These are phyloP conservation scores for Epichloe elymi DNA, from an alignment of 2,329 filamentous ascomycete species.

Conservation along the genomic window DNA sequence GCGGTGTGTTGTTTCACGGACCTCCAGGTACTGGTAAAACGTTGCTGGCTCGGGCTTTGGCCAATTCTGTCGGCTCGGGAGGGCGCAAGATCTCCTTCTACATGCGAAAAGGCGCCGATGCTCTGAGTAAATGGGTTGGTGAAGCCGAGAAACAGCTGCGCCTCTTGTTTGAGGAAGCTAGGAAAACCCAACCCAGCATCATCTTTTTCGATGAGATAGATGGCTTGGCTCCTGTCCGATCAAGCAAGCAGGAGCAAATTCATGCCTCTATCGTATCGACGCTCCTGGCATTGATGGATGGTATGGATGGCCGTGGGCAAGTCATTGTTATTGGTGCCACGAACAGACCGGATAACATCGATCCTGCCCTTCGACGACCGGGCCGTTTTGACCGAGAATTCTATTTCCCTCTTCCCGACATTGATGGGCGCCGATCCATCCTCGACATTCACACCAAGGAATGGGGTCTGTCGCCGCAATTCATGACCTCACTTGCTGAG, in stretches of 20 bases:
- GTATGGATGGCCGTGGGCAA: conserved; percentile 95
- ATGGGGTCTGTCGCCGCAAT: conserved; percentile 69
- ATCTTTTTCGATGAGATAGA: conserved; percentile 99
- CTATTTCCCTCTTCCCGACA: conserved; percentile 86
- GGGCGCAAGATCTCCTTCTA: conserved; percentile 97
- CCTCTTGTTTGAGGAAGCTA: conserved; percentile 86
- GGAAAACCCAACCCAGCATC: conserved; percentile 92
- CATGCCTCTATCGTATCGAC: conserved; percentile 96
- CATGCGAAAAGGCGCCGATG: conserved; percentile 98
- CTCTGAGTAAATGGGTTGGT: conserved; percentile 96
- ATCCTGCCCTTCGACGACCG: conserved; percentile 85
- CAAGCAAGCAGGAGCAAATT: conserved; percentile 97
- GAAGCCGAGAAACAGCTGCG: conserved; percentile 93
- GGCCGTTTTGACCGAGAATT: conserved; percentile 96
- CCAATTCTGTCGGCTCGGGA: conserved; percentile 77
- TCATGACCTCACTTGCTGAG: conserved; percentile 75
- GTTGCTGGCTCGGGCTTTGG: conserved; percentile 81
- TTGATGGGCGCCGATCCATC: conserved; percentile 69
- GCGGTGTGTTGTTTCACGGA: conserved; percentile 92
- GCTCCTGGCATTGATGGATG: conserved; percentile 87
- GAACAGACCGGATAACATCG: conserved; percentile 90
- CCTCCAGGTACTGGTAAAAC: conserved; percentile 97
- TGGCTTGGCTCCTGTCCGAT: conserved; percentile 85
- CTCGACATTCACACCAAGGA: conserved; percentile 91
- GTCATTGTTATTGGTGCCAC: conserved; percentile 99